phyloP scores from a whole-genome alignment of 352 stramenopile species.

The Globisporangium nodosum region DNA sequence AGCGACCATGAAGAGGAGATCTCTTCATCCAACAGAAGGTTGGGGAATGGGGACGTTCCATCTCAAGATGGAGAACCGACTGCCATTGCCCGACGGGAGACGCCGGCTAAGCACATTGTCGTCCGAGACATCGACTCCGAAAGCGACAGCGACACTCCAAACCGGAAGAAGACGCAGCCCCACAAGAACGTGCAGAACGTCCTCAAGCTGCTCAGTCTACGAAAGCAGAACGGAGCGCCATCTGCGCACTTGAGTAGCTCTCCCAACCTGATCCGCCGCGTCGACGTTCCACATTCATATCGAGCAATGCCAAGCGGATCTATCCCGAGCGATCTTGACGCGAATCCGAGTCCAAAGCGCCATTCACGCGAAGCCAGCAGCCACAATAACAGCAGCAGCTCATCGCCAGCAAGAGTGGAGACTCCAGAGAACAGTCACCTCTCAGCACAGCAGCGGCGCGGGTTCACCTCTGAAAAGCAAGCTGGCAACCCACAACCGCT shows the following conservation, averaged over 20 bases:
- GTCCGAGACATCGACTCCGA: slow-evolving; percentile 6
- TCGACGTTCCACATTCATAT: background rate
- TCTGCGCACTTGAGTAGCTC: background rate
- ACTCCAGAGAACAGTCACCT: background rate
- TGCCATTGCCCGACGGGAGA: background rate
- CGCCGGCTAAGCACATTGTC: background rate
- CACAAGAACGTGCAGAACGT: slow-evolving; percentile 34
- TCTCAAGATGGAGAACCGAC: background rate
- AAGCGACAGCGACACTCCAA: background rate
- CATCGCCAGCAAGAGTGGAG: background rate
- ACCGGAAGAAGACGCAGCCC: slow-evolving; percentile 2
- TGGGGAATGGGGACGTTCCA: background rate
- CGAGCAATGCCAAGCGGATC: background rate
- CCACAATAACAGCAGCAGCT: background rate
- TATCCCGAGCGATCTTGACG: background rate
- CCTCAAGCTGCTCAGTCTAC: slow-evolving; percentile 46
- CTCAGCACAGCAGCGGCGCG: background rate
- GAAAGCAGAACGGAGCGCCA: slow-evolving; percentile 20
- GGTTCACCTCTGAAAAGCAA: background rate
- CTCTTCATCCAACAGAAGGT: background rate
- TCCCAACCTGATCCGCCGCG: slow-evolving; percentile 4
- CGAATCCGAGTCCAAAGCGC: slow-evolving; percentile 3
- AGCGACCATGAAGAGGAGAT: background rate
- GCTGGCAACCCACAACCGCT: background rate
- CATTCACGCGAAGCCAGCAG: background rate